These are phyloP conservation scores for Salvia miltiorrhiza DNA, from an alignment of 257 asterid genomes.

Conservation along the genomic window DNA sequence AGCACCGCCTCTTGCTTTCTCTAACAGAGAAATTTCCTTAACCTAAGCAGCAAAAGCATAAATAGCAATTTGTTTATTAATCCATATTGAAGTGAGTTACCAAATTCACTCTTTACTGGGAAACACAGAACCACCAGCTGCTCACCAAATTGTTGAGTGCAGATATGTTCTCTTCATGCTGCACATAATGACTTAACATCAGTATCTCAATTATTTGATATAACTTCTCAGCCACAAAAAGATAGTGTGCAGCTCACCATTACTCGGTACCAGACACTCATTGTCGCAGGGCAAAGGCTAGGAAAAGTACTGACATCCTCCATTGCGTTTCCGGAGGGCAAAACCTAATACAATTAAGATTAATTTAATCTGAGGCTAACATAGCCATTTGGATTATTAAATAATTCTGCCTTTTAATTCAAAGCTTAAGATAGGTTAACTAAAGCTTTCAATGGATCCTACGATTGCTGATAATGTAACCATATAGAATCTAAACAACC, in stretches of 20 bases:
- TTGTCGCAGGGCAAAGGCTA: constrained; percentile 63
- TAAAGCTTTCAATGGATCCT: neutral
- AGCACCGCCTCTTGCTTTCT: constrained; percentile 54
- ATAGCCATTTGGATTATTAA: constrained; percentile 2
- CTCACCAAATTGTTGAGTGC: constrained; percentile 67
- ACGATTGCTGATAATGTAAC: neutral
- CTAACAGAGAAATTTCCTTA: constrained; percentile 51
- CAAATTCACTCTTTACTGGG: neutral
- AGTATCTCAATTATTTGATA: constrained; percentile 18
- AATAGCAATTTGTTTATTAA: neutral
- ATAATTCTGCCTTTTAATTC: neutral
- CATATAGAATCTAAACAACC: neutral
- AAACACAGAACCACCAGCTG: constrained; percentile 21
- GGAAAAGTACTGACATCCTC: constrained; percentile 56
- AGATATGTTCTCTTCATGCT: constrained; percentile 83
- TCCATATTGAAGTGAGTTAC: neutral
- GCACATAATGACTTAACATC: constrained; percentile 36
- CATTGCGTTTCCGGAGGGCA: constrained; percentile 35
- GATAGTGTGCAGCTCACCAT: constrained; percentile 46
- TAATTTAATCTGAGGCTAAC: constrained; percentile 13
- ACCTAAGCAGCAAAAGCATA: constrained; percentile 37
- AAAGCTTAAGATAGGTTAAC: constrained; percentile 1
- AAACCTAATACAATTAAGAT: constrained; percentile 43
- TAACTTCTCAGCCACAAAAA: constrained; percentile 11
- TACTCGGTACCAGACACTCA: constrained; percentile 71